Evolutionary conservation across 116 monocot genomes (phyloP), one percentile per base, ranked within the genome.

Genomic region (Phalaenopsis hybrid): DNA sequence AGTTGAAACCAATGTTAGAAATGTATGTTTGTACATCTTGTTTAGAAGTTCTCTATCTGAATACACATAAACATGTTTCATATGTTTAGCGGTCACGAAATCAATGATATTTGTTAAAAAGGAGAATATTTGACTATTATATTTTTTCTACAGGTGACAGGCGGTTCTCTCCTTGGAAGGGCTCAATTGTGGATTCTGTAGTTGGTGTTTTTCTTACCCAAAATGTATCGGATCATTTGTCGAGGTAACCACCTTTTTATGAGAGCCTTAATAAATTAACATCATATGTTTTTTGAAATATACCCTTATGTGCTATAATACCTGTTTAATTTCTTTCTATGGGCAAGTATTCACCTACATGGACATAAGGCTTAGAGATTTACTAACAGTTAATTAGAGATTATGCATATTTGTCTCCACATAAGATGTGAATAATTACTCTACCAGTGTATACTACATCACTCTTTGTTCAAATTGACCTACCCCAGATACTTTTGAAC

Each of bases 161-260:
- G 45, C 83, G 85, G 41, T 92, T 90, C 68, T 92, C 90, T 63
- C 86, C 51, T 5, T 92, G 92, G 92, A 92, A 92, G 79, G 92
- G 92, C 59, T 90, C 90, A 34, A 87, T 92, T 73, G 88, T 92
- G 12, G 92, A 92, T 55, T 92, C 92, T 17, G 88, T 92, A 7
- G 87, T 92, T 75, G 92, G 92, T 37, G 92, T 92, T 11, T 90
- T 92, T 85, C 92, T 92, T 81, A 92, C 92, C 4, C 92, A 92
- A 48, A 92, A 92, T 82, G 92, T 92, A 77, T 90, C 92, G 9
- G 92, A 92, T 58, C 90, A 92, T 88, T 84, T 90, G 58, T 92
- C 92, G 41, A 92, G 92, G 92, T 92, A 82, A 81, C 46, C 12
- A 73, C 41, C 33, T 73, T 37, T 3, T 73, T 37, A 43, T 6